Conservation (phyloP, 257 asterid species). For the Capsicum baccatum region DNA sequence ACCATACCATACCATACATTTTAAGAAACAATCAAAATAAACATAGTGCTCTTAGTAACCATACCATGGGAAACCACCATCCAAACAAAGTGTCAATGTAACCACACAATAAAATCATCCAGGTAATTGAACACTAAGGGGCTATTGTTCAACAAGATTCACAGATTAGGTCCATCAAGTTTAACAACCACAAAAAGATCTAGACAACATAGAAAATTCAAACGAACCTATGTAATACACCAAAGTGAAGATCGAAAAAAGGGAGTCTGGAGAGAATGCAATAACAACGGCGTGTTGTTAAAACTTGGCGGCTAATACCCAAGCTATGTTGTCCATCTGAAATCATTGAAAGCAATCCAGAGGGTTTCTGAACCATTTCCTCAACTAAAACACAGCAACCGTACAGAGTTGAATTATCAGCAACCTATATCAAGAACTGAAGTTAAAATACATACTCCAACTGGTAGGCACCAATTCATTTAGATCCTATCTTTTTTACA, state of each 20-base stretch:
- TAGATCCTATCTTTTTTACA: neutral
- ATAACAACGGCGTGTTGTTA: conserved; percentile 94
- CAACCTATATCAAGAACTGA: conserved; percentile 59
- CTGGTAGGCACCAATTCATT: conserved; percentile 5
- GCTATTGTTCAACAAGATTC: conserved; percentile 16
- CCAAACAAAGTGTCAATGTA: too few species aligned
- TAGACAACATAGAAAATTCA: neutral
- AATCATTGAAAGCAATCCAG: conserved; percentile 83
- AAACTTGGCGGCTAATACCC: conserved; percentile 71
- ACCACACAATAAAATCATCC: neutral
- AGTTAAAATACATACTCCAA: conserved; percentile 23
- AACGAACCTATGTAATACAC: conserved; percentile 81
- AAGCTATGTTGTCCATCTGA: conserved; percentile 68
- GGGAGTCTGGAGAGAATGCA: conserved; percentile 98
- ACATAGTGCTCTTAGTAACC: too few species aligned
- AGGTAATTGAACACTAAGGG: conserved; percentile 9
- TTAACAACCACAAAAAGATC: conserved; percentile 23
- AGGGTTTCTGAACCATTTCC: conserved; percentile 88
- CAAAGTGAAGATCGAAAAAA: conserved; percentile 93
- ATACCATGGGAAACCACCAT: too few species aligned
- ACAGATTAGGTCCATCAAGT: neutral
- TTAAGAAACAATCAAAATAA: too few species aligned
- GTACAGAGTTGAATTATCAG: conserved; percentile 93
- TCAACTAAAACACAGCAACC: conserved; percentile 99
- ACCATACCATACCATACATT: too few species aligned